Percentiles rank a stretch among this genome's conserved stretches.
phyloP scores from a whole-genome alignment of 495 filamentous ascomycete species.

The Tuber microsphaerosporum region DNA sequence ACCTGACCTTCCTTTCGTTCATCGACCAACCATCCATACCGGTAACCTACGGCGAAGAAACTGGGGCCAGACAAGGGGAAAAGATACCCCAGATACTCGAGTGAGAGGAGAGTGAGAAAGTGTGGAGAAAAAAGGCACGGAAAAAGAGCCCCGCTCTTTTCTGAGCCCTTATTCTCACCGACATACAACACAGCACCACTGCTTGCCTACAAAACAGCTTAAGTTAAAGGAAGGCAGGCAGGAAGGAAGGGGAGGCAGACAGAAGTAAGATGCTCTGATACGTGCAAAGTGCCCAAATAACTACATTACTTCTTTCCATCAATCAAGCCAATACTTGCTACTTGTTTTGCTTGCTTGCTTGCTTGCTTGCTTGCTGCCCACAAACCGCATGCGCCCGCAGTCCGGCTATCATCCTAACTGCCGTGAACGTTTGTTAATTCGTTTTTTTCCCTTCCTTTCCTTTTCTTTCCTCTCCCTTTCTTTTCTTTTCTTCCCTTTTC shows the following conservation, averaged over 20 bases:
- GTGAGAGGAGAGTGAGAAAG: background rate
- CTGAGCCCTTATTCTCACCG: background rate
- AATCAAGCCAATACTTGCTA: background rate
- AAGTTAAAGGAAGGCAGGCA: background rate
- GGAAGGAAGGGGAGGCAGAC: background rate
- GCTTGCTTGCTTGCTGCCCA: background rate
- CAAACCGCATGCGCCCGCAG: background rate
- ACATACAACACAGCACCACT: background rate
- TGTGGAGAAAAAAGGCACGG: background rate
- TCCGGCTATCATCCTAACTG: background rate
- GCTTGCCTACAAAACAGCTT: background rate
- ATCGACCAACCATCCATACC: background rate
- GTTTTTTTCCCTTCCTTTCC: background rate
- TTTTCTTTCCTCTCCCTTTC: background rate
- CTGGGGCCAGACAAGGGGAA: background rate
- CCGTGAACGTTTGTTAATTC: constrained; percentile 2
- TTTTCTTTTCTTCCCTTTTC: background rate
- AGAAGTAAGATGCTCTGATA: background rate
- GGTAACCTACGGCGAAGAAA: background rate
- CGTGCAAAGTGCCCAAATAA: background rate
- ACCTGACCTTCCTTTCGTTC: background rate
- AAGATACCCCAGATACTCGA: background rate
- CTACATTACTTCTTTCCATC: background rate
- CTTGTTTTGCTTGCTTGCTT: background rate
- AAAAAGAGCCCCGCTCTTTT: background rate